A percentile compares a stretch with the other conserved stretches of the same genome.
phyloP scores from a whole-genome alignment of 371 early-diverging fungal species.

The Circinella umbellata region DNA sequence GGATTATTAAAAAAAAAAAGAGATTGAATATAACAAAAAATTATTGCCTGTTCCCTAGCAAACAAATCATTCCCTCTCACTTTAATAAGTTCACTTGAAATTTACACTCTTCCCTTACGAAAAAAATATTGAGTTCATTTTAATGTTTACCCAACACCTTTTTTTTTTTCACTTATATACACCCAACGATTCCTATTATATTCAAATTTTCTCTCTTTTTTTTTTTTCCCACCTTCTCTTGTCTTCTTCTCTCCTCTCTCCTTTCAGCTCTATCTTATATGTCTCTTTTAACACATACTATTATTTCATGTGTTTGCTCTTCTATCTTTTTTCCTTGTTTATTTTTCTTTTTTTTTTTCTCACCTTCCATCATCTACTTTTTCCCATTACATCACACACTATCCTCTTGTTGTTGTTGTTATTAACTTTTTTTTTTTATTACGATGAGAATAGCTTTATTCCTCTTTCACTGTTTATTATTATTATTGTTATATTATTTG shows the following conservation, averaged over 20 bases:
- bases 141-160: background rate
- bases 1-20: too few relatives aligned
- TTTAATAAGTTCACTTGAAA: too few relatives aligned
- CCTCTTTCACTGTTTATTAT: too few relatives aligned
- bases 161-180: background rate
- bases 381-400: background rate
- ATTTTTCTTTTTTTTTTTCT: background rate
- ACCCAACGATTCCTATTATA: too few relatives aligned
- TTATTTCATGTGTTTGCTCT: background rate
- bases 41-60: too few relatives aligned
- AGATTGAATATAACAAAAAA: too few relatives aligned
- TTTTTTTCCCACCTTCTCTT: too few relatives aligned
- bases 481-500: too few relatives aligned
- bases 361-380: conserved; percentile 9
- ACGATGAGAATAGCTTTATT: background rate
- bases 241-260: too few relatives aligned
- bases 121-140: background rate
- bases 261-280: background rate
- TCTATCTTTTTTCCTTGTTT: background rate
- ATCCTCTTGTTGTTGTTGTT: background rate
- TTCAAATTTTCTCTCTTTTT: too few relatives aligned
- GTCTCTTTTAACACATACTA: background rate
- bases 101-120: too few relatives aligned
- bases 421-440: background rate
- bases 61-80: background rate